Evolutionary conservation across 2,329 filamentous ascomycete genomes (phyloP), one percentile per base, ranked within the genome.

Genomic region (Xylaria sp.): DNA sequence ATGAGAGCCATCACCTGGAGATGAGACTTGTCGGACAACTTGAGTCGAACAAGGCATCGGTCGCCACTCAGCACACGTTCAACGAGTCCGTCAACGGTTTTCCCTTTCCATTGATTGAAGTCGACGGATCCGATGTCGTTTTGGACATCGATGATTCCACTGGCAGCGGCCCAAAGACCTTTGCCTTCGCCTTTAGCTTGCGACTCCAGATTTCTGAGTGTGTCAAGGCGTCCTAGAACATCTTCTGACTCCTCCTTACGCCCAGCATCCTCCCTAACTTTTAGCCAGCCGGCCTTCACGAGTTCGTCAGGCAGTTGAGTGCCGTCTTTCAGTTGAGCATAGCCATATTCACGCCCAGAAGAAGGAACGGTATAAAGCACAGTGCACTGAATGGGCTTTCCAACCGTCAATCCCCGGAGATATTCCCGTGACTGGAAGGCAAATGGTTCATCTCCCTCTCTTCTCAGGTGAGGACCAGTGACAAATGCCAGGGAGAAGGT

Each of bases 371-470:
- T 91, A 80, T 99, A 98, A 54, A 93, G 84, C 43, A 96, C 84
- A 62, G 87, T 87, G 82, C 94, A 97, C 70, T 93, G 88, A 65
- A 99, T 83, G 27, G 89, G 85, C 78, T 97, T 97, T 74, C 94
- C 94, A 58, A 98, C 90, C 40, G 90, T 84, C 53, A 93, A 82
- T 68, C 90, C 88, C 72, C 95, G 90, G 64, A 99, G 85, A 76
- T 91, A 95, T 78, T 99, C 95, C 74, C 95, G 92, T 62, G 95
- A 97, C 78, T 95, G 90, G 78, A 97, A 99, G 60, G 92, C 93
- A 74, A 90, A 96, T 37, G 90, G 88, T 85, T 97, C 93, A 73
- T 97, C 94, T 60, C 91, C 93, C 70, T 97, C 93, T 77, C 92
- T 89, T 80, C 85, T 89, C 76, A 97, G 76, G 74, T 93, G 89